Base-by-base conservation (phyloP, 192 early-diverging fungal genomes). In the Powellomyces hirtus region DNA sequence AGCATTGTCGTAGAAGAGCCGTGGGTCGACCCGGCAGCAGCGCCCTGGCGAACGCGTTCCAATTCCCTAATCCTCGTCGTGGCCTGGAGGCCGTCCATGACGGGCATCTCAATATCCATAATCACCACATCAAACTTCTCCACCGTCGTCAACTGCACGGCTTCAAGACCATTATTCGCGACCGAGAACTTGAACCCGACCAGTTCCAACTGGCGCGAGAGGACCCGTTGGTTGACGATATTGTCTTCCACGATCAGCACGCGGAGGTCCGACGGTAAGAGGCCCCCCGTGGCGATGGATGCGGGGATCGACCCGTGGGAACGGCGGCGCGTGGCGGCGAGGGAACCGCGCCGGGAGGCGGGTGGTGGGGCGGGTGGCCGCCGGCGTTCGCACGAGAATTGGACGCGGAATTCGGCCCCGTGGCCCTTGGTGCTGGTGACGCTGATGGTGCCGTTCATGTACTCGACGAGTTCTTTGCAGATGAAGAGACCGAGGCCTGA, bases 51-150 rank as follows among this genome's bases (percentile, higher is more conserved):
- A 20, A 7, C 30, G 7, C 38, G 6, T 14, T 66, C 64, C 8
- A 53, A 26, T 3, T 71, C 67, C 46, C 84, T 70, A 20, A 86
- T 86, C 65, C 74, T 74, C 16, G 36, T 50, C 30, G 85, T 74
- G 38, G 85, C 82, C 38, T 86, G 81, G 44, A 78, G 72, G 4
- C 85, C 85, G 62, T 80, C 74, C 77, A 82, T 79, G 34, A 86
- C 49, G 0, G 85, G 85, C 85, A 86, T 86, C 75, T 56, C 53
- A 30, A 56, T 30, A 16, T 56, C 53, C 7, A 4, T 13, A 30
- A 56, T 56, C 24, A 56, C 33, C 16, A 56, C 53, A 16, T 29
- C 16, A 29, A 56, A 49, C 4, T 56, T 56, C 2, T 30, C 26
- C 33, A 30, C 33, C 53, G n/a, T 56, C 4, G 33, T 30, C 6